phyloP scores from a whole-genome alignment of 148 eudicot species.

The Rhododendron ovatum region DNA sequence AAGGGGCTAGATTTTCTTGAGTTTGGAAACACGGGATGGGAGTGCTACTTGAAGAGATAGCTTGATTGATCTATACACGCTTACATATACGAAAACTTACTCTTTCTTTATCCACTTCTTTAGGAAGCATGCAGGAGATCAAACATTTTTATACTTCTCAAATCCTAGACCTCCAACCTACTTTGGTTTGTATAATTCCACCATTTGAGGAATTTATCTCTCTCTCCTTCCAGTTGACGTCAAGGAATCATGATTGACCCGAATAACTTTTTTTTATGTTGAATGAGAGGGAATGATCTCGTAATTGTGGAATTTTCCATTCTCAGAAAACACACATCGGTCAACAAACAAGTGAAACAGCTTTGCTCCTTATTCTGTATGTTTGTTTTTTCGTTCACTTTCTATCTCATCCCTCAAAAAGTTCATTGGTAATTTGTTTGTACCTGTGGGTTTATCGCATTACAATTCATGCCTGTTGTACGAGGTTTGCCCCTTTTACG shows the following conservation, averaged over 20 bases:
- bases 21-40: background rate
- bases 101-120: background rate
- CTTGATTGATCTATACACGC: background rate
- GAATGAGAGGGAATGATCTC: background rate
- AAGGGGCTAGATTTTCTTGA: conserved; percentile 6
- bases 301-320: background rate
- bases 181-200: background rate
- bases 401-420: background rate
- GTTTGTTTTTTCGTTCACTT: background rate
- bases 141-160: background rate
- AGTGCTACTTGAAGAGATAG: background rate
- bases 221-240: background rate
- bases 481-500: background rate
- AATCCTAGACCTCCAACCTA: background rate
- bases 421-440: background rate
- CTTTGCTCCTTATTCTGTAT: background rate
- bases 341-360: background rate
- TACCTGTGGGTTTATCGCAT: background rate
- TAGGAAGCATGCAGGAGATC: background rate
- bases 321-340: background rate
- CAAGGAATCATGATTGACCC: background rate
- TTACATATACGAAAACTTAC: background rate
- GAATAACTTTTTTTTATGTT: background rate
- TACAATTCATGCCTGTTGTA: background rate
- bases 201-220: background rate